Evolutionary conservation across 192 early-diverging fungal genomes (phyloP).

Genomic region (Backusella sp.): DNA sequence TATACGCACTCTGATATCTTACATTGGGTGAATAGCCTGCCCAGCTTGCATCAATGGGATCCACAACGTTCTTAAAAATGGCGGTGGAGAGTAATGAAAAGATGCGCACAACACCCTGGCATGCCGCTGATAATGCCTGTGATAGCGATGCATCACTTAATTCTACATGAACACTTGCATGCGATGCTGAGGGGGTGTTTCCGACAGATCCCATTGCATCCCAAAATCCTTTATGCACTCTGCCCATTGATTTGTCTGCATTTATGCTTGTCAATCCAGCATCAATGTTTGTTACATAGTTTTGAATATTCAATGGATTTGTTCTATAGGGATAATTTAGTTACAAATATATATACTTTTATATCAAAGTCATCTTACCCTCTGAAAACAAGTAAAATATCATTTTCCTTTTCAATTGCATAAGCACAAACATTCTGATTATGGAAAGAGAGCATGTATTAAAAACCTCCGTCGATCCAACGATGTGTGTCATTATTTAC

Average conservation of each 20-base stretch:
- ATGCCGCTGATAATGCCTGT: conserved; percentile 37
- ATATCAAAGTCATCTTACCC: conserved; percentile 16
- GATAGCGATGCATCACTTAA: conserved; percentile 43
- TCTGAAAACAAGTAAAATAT: conserved; percentile 55
- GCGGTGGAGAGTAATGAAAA: conserved; percentile 37
- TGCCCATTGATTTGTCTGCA: conserved; percentile 35
- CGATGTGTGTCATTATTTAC: conserved; percentile 23
- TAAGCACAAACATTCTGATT: conserved; percentile 50
- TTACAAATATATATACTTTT: not conserved
- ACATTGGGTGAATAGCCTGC: conserved; percentile 30
- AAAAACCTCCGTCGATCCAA: not conserved
- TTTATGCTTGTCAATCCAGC: conserved; percentile 17
- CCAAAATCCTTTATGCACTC: conserved; percentile 54
- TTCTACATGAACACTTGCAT: conserved; percentile 37
- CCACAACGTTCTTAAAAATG: conserved; percentile 43
- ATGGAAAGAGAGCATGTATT: not conserved
- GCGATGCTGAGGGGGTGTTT: not conserved
- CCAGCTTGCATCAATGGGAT: conserved; percentile 53
- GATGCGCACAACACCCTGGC: conserved; percentile 36
- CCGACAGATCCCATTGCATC: conserved; percentile 45
- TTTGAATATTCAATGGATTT: conserved; percentile 56
- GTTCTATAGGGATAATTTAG: conserved; percentile 19
- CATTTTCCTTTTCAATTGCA: conserved; percentile 51
- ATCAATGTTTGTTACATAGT: conserved; percentile 53
- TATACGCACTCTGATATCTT: conserved; percentile 42